These are phyloP conservation scores for Globisporangium middletonii DNA, from an alignment of 352 stramenopile species.

Conservation along the genomic window DNA sequence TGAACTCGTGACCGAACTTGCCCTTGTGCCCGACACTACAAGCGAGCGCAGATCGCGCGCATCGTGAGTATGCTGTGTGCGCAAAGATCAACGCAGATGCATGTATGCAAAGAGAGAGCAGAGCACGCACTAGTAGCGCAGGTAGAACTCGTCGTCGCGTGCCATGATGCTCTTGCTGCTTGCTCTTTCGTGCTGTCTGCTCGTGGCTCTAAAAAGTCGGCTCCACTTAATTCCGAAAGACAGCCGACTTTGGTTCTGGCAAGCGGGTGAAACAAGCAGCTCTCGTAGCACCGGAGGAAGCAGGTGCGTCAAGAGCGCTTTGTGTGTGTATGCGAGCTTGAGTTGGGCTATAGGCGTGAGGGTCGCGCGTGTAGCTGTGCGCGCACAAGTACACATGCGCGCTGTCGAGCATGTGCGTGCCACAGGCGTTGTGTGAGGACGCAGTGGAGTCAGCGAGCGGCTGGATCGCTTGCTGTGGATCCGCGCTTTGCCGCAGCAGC, in stretches of 20 bases:
- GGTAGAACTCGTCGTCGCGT: constrained; percentile 76
- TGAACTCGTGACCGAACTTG: constrained; percentile 96
- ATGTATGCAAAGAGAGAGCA: neutral
- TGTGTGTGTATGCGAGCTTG: no score
- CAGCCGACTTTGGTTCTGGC: neutral
- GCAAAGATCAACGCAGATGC: neutral
- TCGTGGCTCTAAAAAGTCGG: neutral
- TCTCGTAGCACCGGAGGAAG: neutral
- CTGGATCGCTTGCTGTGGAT: no score
- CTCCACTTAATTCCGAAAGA: neutral
- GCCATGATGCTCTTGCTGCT: constrained; percentile 36
- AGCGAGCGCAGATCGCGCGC: neutral
- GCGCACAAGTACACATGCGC: no score
- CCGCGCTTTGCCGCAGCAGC: neutral
- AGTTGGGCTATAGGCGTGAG: no score
- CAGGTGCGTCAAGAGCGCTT: neutral
- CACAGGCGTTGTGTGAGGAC: no score
- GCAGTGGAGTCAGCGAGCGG: no score
- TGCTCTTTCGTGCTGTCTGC: constrained; percentile 4
- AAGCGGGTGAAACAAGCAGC: neutral
- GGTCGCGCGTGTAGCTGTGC: no score
- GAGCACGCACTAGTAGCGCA: constrained; percentile 80
- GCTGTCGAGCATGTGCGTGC: no score
- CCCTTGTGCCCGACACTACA: constrained; percentile 92
- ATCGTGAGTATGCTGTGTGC: neutral